Evolutionary conservation across 805 yeast genomes (phyloP), one percentile per base, ranked within the genome.

Genomic region (Candida vaughaniae): DNA sequence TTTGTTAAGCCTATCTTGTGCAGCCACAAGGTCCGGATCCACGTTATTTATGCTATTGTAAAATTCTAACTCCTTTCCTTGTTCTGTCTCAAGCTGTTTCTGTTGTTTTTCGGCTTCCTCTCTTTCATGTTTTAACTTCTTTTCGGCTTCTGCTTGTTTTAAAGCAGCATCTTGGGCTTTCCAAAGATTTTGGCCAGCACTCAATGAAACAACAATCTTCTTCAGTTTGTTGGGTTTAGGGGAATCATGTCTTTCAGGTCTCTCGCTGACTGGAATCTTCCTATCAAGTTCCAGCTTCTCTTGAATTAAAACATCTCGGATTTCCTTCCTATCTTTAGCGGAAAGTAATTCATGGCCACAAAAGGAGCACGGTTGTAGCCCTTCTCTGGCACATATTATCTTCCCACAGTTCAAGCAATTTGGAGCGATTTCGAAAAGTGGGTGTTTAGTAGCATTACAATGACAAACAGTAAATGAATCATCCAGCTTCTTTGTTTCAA

Each of bases 381-480:
- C 98, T 54, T 93, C 98, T 48, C 81, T 82, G 3, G 75, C 72
- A 64, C 99, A 93, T 2, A 93, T 86, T 28, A 93, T 86, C 58
- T 89, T 86, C 8, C 99, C 99, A 58, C 99, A 93, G 42, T 84
- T 80, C 27, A 93, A 62, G 52, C 99, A 93, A 56, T 93, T 93
- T 1, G 99, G 98, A 2, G 95, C 93, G 45, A 84, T 74, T 39
- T 86, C 95, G 45, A 88, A 84, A 20, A 93, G 62, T 3, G 96
- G 95, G 54, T 93, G 99, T 42, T 85, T 68, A 0, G 84, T 76
- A 1, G 91, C 97, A 79, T 82, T 85, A 53, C 98, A 90, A 44
- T 82, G 77, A 55, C 98, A 90, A 4, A 50, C 54, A 45, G 52
- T 17, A 5, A 29, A 10, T 12, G 43, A 25, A 17, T 31, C 36